Evolutionary conservation across 148 eudicot genomes (phyloP).

Genomic region (Diospyros kaki): DNA sequence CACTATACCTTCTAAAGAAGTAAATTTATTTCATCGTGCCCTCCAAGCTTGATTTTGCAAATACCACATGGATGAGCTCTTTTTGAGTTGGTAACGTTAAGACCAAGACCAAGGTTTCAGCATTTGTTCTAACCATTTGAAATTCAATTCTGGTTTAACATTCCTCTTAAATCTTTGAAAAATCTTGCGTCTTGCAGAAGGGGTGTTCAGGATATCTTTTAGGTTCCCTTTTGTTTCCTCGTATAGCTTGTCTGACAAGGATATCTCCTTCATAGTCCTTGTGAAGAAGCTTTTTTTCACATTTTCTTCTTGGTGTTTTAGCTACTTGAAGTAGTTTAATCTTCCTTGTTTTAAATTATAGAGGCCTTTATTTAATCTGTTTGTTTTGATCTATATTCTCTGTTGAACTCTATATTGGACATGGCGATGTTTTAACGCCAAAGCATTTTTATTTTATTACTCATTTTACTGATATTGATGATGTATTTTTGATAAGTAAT

Average conservation of each 20-base stretch:
- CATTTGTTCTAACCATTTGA: too few species aligned
- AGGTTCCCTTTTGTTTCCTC: not conserved
- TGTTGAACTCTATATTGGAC: not conserved
- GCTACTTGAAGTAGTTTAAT: not conserved
- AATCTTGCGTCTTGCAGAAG: not conserved
- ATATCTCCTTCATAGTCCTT: not conserved
- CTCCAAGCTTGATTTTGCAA: not conserved
- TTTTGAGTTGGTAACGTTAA: not conserved
- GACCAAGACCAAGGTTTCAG: not conserved
- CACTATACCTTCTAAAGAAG: not conserved
- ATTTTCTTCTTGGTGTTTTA: not conserved
- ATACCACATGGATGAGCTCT: not conserved
- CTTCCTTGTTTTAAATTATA: not conserved
- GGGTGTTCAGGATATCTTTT: not conserved
- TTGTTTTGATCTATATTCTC: not conserved
- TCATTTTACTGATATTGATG: not conserved
- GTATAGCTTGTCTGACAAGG: not conserved
- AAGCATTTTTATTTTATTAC: not conserved
- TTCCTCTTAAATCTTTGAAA: too few species aligned
- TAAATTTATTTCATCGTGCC: not conserved
- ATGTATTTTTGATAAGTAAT: too few species aligned
- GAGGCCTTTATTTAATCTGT: too few species aligned
- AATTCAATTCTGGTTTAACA: too few species aligned
- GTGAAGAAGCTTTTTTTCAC: not conserved
- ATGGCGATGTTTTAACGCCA: not conserved